Conservation (phyloP, 495 filamentous ascomycete genomes). For the Penicillium argentinense region DNA sequence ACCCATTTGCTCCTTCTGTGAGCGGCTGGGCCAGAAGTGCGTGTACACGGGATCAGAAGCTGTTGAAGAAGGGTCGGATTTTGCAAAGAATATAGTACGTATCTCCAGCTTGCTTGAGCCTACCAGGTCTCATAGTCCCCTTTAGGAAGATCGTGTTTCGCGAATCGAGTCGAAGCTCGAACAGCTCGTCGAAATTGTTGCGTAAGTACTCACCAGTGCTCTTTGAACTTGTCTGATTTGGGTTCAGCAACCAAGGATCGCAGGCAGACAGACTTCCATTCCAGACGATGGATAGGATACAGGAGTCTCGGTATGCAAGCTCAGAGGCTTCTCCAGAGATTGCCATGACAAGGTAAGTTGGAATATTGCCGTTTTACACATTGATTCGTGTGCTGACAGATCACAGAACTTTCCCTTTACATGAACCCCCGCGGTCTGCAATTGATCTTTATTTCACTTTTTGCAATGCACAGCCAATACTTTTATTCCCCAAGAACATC, state of each 20-base stretch:
- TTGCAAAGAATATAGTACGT: conserved; percentile 19
- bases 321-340: too few species aligned
- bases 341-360: too few species aligned
- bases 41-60: conserved; percentile 31
- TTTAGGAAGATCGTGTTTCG: conserved; percentile 41
- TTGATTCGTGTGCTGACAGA: not conserved
- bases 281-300: too few species aligned
- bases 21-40: conserved; percentile 40
- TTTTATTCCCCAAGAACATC: conserved; percentile 29
- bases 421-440: too few species aligned
- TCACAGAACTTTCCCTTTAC: not conserved
- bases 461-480: conserved; percentile 42
- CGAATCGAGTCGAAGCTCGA: conserved; percentile 38
- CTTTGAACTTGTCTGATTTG: not conserved
- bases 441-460: conserved; percentile 30
- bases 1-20: conserved; percentile 42
- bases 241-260: not conserved
- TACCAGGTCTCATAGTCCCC: too few species aligned
- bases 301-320: too few species aligned
- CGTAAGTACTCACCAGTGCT: conserved; percentile 9
- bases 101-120: not conserved
- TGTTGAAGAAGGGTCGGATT: conserved; percentile 18
- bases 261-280: not conserved
- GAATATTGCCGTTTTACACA: too few species aligned
- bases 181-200: conserved; percentile 28